A percentile compares a stretch with the other conserved stretches of the same genome.
phyloP scores from a whole-genome alignment of 345 rosid genomes.

The Hypericum perforatum region DNA sequence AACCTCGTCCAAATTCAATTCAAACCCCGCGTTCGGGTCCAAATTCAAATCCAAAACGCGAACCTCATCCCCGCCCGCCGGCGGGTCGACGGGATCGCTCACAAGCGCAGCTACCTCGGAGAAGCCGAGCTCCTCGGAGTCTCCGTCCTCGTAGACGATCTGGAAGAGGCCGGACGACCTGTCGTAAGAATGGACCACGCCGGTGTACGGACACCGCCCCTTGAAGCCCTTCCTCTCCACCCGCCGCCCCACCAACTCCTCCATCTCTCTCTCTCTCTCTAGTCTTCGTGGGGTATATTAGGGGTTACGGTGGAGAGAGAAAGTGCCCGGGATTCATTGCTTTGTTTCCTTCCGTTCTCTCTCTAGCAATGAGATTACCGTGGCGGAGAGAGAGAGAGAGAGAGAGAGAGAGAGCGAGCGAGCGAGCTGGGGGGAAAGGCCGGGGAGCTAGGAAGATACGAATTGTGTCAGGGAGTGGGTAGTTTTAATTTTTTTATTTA shows the following conservation, averaged over 20 bases:
- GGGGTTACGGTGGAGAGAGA: slow-evolving; percentile 16
- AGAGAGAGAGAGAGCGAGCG: background rate
- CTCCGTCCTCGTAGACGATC: slow-evolving; percentile 57
- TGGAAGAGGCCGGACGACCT: slow-evolving; percentile 37
- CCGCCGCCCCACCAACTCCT: slow-evolving; percentile 62
- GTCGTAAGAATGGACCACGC: slow-evolving; percentile 52
- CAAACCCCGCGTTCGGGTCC: slow-evolving; percentile 35
- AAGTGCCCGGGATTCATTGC: background rate
- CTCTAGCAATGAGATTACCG: background rate
- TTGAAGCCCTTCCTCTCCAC: slow-evolving; percentile 38
- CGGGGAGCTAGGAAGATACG: background rate
- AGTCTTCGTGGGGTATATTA: too few relatives aligned
- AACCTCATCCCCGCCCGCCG: slow-evolving; percentile 8
- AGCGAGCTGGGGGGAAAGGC: background rate
- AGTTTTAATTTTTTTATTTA: too few relatives aligned
- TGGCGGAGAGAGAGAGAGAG: background rate
- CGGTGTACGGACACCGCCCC: slow-evolving; percentile 38
- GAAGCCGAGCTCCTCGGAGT: slow-evolving; percentile 48
- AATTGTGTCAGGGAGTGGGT: too few relatives aligned
- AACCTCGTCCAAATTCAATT: slow-evolving; percentile 19
- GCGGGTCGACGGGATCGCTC: slow-evolving; percentile 15
- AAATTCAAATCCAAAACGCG: slow-evolving; percentile 54
- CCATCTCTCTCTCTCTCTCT: slow-evolving; percentile 16
- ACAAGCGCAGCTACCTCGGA: slow-evolving; percentile 33
- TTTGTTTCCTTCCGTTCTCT: background rate